phyloP scores from a whole-genome alignment of 1,139 yeast genomes.

The Scheffersomyces titani region DNA sequence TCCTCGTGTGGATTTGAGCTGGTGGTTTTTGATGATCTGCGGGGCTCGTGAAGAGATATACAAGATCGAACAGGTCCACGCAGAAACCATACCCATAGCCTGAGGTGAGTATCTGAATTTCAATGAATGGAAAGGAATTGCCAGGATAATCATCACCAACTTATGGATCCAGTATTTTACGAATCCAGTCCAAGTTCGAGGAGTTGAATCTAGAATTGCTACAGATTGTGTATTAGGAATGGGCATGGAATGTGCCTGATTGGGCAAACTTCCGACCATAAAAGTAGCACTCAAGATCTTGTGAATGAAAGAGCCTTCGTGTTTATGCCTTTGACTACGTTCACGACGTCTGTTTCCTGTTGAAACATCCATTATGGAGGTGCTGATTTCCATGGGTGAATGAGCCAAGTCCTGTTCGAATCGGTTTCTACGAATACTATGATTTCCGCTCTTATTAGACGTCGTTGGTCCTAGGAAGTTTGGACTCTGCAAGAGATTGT shows the following conservation, averaged over 20 bases:
- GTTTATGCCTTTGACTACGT: background rate
- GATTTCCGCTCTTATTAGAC: background rate
- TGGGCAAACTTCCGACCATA: constrained; percentile 6
- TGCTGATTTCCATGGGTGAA: constrained; percentile 10
- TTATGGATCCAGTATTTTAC: background rate
- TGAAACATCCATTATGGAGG: background rate
- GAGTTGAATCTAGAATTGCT: background rate
- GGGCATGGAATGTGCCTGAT: background rate
- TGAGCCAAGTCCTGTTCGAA: constrained; percentile 5
- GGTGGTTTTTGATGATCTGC: constrained; percentile 56
- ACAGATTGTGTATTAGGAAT: background rate
- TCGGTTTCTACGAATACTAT: constrained; percentile 9
- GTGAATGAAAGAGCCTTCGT: constrained; percentile 8
- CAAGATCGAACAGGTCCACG: constrained; percentile 84
- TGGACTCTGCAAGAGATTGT: constrained; percentile 19
- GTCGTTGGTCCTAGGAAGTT: constrained; percentile 11
- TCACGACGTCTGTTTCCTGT: background rate
- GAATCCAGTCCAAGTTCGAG: background rate
- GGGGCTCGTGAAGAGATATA: constrained; percentile 89
- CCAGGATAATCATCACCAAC: background rate
- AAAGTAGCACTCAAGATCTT: constrained; percentile 13
- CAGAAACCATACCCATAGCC: constrained; percentile 55
- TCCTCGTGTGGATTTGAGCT: constrained; percentile 34
- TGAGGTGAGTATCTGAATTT: constrained; percentile 3
- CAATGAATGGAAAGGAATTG: background rate